These are phyloP conservation scores for Apiotrichum mycotoxinovorans DNA, from an alignment of 1,284 basidiomycete genomes.

Conservation along the genomic window DNA sequence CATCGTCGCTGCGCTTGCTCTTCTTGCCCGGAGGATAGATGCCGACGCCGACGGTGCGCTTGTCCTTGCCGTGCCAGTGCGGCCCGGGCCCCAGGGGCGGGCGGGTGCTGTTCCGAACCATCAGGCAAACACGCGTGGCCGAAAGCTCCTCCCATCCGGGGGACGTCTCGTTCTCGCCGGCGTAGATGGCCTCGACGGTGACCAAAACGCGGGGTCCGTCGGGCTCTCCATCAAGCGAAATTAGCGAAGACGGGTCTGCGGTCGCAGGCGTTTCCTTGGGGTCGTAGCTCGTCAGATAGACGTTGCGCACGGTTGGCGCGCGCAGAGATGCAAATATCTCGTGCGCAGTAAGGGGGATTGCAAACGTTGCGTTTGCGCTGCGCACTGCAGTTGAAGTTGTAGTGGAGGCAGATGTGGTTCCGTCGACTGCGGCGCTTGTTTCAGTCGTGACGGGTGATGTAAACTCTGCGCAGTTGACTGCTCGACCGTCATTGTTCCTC, in stretches of 20 bases:
- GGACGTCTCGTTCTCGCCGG: constrained; percentile 8
- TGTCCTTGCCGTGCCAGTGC: neutral
- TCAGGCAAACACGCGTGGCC: constrained; percentile 16
- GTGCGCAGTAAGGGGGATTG: constrained; percentile 6
- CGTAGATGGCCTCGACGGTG: constrained; percentile 9
- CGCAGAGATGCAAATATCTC: constrained; percentile 14
- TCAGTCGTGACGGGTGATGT: too few relatives aligned
- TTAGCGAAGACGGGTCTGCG: neutral
- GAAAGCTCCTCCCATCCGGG: constrained; percentile 16
- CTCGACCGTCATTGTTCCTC: neutral
- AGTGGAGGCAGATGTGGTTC: neutral
- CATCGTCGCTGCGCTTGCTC: neutral
- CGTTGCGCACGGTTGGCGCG: constrained; percentile 11
- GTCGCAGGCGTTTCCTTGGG: neutral
- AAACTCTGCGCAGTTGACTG: neutral
- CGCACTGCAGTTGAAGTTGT: too few relatives aligned
- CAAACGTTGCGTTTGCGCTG: constrained; percentile 15
- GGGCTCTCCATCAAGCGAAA: neutral
- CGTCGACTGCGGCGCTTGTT: neutral
- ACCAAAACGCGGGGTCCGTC: constrained; percentile 1
- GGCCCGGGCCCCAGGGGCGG: neutral
- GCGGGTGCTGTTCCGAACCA: constrained; percentile 1
- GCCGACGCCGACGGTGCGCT: constrained; percentile 12
- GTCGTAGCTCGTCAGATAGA: constrained; percentile 6
- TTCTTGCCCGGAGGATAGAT: constrained; percentile 6